Conservation (phyloP, 176 grass and related monocot genomes). For the Luzula sylvatica region DNA sequence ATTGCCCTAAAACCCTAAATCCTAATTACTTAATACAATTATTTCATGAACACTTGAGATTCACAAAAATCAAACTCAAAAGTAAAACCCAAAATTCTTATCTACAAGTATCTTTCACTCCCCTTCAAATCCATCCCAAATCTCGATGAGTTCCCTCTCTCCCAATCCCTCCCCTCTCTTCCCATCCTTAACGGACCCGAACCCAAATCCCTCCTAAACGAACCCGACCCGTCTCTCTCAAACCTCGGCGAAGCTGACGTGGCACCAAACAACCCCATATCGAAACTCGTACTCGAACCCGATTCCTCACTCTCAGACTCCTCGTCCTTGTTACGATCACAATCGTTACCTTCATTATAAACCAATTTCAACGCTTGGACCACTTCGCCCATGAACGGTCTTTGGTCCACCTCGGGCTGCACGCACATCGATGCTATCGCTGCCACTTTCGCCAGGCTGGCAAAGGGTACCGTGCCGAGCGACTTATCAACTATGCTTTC, state of each 20-base stretch:
- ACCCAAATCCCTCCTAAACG: slow-evolving; percentile 65
- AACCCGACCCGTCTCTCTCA: slow-evolving; percentile 57
- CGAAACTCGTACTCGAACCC: slow-evolving; percentile 31
- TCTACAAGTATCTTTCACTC: slow-evolving; percentile 23
- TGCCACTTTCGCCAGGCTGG: slow-evolving; percentile 71
- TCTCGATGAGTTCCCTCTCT: slow-evolving; percentile 41
- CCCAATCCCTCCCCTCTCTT: slow-evolving; percentile 39
- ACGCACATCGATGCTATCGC: slow-evolving; percentile 99
- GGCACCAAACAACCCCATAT: slow-evolving; percentile 37
- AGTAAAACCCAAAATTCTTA: slow-evolving; percentile 13
- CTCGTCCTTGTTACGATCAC: slow-evolving; percentile 46
- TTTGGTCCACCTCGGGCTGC: slow-evolving; percentile 93
- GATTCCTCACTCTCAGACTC: slow-evolving; percentile 33
- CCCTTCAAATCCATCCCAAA: slow-evolving; percentile 41
- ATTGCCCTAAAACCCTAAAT: too few species aligned
- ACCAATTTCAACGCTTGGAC: slow-evolving; percentile 94
- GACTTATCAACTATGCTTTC: slow-evolving; percentile 51
- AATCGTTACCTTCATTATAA: slow-evolving; percentile 53
- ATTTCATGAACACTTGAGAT: slow-evolving; percentile 10
- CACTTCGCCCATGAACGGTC: slow-evolving; percentile 96
- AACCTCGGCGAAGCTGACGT: slow-evolving; percentile 40
- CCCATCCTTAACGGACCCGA: slow-evolving; percentile 57
- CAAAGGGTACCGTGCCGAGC: slow-evolving; percentile 50
- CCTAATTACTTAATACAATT: slow-evolving; percentile 6
- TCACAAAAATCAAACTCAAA: slow-evolving; percentile 13